Conservation (phyloP, 225 moss, liverwort and hornwort genomes). For the Physcomitrium patens region DNA sequence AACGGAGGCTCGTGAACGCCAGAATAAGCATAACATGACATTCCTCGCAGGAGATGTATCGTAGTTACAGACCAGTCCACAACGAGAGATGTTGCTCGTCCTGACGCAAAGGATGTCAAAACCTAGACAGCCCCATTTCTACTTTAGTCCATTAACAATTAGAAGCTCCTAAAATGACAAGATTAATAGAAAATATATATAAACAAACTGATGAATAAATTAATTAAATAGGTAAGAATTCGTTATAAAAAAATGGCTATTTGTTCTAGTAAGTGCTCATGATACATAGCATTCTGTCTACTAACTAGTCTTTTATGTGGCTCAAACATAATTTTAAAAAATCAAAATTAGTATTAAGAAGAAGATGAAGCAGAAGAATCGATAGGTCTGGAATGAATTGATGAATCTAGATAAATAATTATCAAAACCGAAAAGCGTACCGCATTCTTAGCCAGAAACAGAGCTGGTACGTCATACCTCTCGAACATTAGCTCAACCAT, state of each 20-base stretch:
- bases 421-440: constrained; percentile 42
- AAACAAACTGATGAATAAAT: too few relatives aligned
- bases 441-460: constrained; percentile 96
- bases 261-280: not conserved
- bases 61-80: constrained; percentile 83
- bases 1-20: not conserved
- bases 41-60: constrained; percentile 23
- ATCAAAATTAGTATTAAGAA: too few relatives aligned
- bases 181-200: not conserved
- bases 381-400: not conserved
- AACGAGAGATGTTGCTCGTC: constrained; percentile 93
- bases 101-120: constrained; percentile 93
- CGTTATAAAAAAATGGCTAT: constrained; percentile 8
- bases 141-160: constrained; percentile 6
- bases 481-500: constrained; percentile 97
- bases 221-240: not conserved
- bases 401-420: not conserved
- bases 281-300: constrained; percentile 1
- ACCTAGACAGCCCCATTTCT: constrained; percentile 56
- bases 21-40: constrained; percentile 23
- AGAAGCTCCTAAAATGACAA: constrained; percentile 2
- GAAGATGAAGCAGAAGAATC: too few relatives aligned
- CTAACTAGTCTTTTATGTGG: not conserved
- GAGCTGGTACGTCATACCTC: constrained; percentile 83
- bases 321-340: too few relatives aligned